Evolutionary conservation across 768 basidiomycete genomes (phyloP).

Genomic region (Russula olivacea): DNA sequence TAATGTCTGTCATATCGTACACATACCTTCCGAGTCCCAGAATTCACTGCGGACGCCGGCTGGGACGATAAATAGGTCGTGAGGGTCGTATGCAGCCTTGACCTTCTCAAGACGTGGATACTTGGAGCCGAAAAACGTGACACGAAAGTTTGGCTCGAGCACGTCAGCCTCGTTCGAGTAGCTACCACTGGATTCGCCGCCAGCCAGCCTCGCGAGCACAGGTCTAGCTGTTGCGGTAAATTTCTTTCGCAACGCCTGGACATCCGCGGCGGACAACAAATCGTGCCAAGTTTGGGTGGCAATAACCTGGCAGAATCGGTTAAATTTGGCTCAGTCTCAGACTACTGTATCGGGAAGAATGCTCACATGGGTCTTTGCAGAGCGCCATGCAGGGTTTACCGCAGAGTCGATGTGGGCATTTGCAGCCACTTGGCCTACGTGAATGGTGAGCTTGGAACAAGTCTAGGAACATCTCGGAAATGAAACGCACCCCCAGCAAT

Average conservation of each 20-base stretch:
- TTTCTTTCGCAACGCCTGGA: slow-evolving; percentile 23
- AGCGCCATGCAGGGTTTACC: slow-evolving; percentile 36
- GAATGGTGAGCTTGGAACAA: neutral
- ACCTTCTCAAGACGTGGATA: slow-evolving; percentile 31
- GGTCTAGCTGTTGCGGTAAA: slow-evolving; percentile 30
- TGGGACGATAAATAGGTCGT: slow-evolving; percentile 33
- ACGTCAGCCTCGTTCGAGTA: slow-evolving; percentile 37
- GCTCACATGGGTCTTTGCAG: slow-evolving; percentile 36
- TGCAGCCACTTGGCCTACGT: slow-evolving; percentile 32
- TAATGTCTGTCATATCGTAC: slow-evolving; percentile 21
- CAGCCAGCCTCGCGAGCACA: slow-evolving; percentile 30
- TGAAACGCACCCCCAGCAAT: slow-evolving; percentile 12
- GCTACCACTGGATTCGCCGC: slow-evolving; percentile 29
- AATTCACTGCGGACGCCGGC: slow-evolving; percentile 33
- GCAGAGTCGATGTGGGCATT: slow-evolving; percentile 33
- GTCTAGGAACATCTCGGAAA: too few species aligned
- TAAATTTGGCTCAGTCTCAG: neutral
- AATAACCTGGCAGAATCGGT: slow-evolving; percentile 1
- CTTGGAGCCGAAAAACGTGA: slow-evolving; percentile 35
- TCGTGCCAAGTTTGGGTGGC: neutral
- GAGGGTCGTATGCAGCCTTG: slow-evolving; percentile 33
- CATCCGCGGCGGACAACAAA: slow-evolving; percentile 11
- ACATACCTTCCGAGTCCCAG: slow-evolving; percentile 32
- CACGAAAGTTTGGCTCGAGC: slow-evolving; percentile 31
- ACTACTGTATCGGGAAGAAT: neutral